Evolutionary conservation across 306 rosid genomes (phyloP), one percentile per base, ranked within the genome.

Genomic region (Dalbergia oliveri): DNA sequence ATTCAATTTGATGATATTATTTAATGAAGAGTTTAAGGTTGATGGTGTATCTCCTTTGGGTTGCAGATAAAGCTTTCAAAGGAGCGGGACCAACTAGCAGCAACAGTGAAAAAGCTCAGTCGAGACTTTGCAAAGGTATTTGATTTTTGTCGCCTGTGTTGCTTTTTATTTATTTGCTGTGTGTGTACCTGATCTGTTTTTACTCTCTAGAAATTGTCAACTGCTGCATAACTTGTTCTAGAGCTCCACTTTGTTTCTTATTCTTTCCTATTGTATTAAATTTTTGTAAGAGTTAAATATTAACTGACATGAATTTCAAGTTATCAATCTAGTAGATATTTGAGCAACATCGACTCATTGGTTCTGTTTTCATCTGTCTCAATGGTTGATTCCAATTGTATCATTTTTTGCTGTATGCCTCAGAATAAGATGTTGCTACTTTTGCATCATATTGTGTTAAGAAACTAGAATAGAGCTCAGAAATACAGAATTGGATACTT

Each of bases 71-170:
- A 61, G 79, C 89, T 94, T 54, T 77, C 93, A 1, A 89, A 83
- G 78, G 98, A 94, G 72, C 84, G 97, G 45, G 98, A 92, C 88
- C 87, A 93, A 44, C 72, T 89, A 81, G 87, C 91, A 58, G 83
- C 88, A 82, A 87, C 93, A 5, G 80, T 91, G 0, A 94, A 92
- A 80, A 94, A 90, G 84, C 86, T 94, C 16, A 86, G 93, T 81
- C 93, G 97, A 61, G 98, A 94, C 79, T 87, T 90, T 83, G 89
- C 97, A 16, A 94, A 92, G 94, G 98, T 94, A 72, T 53, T 60
- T 68, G 12, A 18, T 79, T 79, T 26, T 79, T 51, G 57, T 60
- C 16, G 73, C 53, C 3, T 8, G n/a, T 35, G 49, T 65, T 71
- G 39, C 9, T 13, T 64, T 72, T 31, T 45, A 18, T 64, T 44